phyloP scores from a whole-genome alignment of 352 stramenopile species.

The Globisporangium viniferum region DNA sequence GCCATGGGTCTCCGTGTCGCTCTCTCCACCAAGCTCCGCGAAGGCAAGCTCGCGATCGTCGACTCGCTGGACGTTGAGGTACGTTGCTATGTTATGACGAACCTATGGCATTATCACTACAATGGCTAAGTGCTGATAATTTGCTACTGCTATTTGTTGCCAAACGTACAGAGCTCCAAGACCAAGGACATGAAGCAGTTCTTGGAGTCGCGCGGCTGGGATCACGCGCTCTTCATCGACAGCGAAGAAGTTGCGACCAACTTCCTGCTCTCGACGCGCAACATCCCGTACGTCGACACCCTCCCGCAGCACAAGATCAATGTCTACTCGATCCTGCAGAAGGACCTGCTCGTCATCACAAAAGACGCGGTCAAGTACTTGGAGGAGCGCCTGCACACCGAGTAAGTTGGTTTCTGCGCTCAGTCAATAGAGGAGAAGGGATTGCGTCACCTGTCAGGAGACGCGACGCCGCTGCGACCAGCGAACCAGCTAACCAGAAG shows the following conservation, averaged over 20 bases:
- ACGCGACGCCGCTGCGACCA: too few relatives aligned
- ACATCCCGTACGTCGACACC: constrained; percentile 83
- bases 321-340: constrained; percentile 89
- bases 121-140: neutral
- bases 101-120: neutral
- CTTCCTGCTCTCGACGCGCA: constrained; percentile 80
- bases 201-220: constrained; percentile 71
- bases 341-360: constrained; percentile 84
- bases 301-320: constrained; percentile 88
- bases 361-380: constrained; percentile 87
- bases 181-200: constrained; percentile 87
- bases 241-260: constrained; percentile 68
- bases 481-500: too few relatives aligned
- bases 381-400: constrained; percentile 80
- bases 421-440: constrained; percentile 7
- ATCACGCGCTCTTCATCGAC: constrained; percentile 85
- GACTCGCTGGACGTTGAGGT: constrained; percentile 76
- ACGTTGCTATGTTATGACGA: constrained; percentile 14
- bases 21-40: constrained; percentile 83
- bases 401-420: constrained; percentile 34
- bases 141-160: neutral
- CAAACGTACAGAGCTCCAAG: constrained; percentile 58
- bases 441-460: too few relatives aligned
- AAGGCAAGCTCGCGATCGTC: constrained; percentile 83
- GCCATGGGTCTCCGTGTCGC: constrained; percentile 83